Base-by-base conservation (phyloP, 2,329 filamentous ascomycete genomes). In the Triangularia setosa region DNA sequence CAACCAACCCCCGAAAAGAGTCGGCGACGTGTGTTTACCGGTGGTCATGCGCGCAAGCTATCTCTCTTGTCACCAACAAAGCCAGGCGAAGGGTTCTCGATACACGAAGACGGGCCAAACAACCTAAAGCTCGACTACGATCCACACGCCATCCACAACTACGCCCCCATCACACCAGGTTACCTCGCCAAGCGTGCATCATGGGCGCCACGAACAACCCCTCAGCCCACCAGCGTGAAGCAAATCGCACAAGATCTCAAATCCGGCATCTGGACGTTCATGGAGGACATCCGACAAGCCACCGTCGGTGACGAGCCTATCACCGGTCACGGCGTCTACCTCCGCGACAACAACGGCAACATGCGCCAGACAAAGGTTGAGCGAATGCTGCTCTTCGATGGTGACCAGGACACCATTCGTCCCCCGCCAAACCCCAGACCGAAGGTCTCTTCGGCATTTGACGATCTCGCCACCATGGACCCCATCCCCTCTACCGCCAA, bases 271-370 rank as follows among this genome's bases (percentile, higher is more conserved):
- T 93, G 91, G 87, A 97, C 92, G 1, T 99, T 99, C 77, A 87
- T 97, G 65, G 95, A 98, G 75, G 95, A 99, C 74, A 87, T 99
- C 57, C 86, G 93, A 69, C 95, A 98, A 77, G 96, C 94, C 14
- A 97, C 95, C 0, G 93, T 99, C 6, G 95, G 95, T 24, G 95
- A 99, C 62, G 95, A 99, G 79, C 91, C 88, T 16, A 86, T 92
- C 67, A 87, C 82, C 65, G 88, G 87, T 14, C 66, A 70, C 18
- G 69, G 71, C 11, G 48, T 63, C 3, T 69, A 72, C 40, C 66
- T 73, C 57, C 68, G 73, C 8, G 75, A 73, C n/a, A 73, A 72
- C 48, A 72, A 78, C 65, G 69, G 76, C 54, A 78, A 75, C 65
- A 74, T 65, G 75, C 73, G 59, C 73, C 73, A 73, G 62, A 67